Base-by-base conservation (phyloP, 352 stramenopile species). In the Pythium diclinum region DNA sequence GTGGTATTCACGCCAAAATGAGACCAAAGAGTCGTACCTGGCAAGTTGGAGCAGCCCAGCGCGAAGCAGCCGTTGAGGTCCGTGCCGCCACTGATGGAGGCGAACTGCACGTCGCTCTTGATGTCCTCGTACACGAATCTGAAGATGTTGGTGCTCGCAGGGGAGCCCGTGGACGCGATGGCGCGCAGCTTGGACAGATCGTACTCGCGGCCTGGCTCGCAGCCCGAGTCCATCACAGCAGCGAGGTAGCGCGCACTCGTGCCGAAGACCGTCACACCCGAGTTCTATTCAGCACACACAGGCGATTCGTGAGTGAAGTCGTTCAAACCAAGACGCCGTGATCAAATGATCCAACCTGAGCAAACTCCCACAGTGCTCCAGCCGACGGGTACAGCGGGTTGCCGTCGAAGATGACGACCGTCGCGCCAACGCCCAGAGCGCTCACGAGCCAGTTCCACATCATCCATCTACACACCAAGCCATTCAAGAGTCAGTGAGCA, bases 391-490 rank as follows among this genome's bases (percentile, higher is more conserved):
- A 91, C 62, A 89, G 59, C 47, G 82, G 80, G 54, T 93, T 91
- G 36, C 85, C 85, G 40, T 93, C 85, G 21, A 89, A 94, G 30
- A 91, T 65, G 14, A 96, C 84, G 49, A 96, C 61, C 7, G 85
- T 89, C 30, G 84, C 81, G 30, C 84, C 83, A 60, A 85, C 72
- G 17, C 82, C 78, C 11, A 96, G 78, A 6, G 67, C 79, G 46
- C 81, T 89, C 33, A 89, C 79, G 56, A 92, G 70, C 86, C 86
- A 96, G 61, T 94, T 94, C 87, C 87, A 95, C 87, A 95, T 95
- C 87, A 95, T 95, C 85, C 83, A 91, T 5, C 70, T 74, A n/a
- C 23, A 30, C 19, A 51, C 17, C 19, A 14, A 52, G 6, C 57
- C 53, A 25, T 53, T 14, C 40, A 36, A 14, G 7, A 9, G 32